Base-by-base conservation (phyloP, 1,284 basidiomycete genomes). In the Albatrellus sp. region DNA sequence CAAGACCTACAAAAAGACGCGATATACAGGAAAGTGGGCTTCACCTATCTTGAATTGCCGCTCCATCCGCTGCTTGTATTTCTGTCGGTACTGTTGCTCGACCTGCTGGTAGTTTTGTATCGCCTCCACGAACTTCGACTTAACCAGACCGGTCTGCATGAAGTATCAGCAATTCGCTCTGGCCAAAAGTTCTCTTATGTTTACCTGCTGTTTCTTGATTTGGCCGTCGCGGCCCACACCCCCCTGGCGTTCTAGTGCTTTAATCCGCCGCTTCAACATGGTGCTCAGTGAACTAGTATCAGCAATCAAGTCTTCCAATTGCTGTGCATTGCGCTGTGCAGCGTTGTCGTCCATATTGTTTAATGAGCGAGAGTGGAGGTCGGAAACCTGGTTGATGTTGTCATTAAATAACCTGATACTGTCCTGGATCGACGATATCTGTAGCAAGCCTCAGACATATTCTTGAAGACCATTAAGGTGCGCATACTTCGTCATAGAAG, bases 61-160 rank as follows among this genome's bases (percentile, higher is more conserved):
- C 67, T 94, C 93, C 69, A 94, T 81, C 38, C 92, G 75, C 61
- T 93, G 89, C 65, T 90, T 90, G 66, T 96, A 92, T 68, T 90
- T 93, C 53, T 84, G 75, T 47, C 94, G 81, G 62, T 88, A 90
- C 58, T 90, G 82, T 63, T 92, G 86, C 67, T 99, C 96, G 19
- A 96, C 90, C 35, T 78, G 77, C 66, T 97, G 91, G 57, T 87
- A 89, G 52, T 70, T 77, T 63, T 89, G 83, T 50, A 89, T 86
- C n/a, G 85, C 84, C 52, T 88, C 84, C 43, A 87, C 74, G 57
- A 89, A 89, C 61, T 87, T 89, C 43, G 77, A 74, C 63, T 86
- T 88, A 50, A 89, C 75, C 29, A 87, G 61, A 3, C 76, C 80
- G 30, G 78, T 83, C 82, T 88, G 46, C 30, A 46, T 24, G 20